Base-by-base conservation (phyloP, 768 basidiomycete genomes). In the Termitomyces sp. region DNA sequence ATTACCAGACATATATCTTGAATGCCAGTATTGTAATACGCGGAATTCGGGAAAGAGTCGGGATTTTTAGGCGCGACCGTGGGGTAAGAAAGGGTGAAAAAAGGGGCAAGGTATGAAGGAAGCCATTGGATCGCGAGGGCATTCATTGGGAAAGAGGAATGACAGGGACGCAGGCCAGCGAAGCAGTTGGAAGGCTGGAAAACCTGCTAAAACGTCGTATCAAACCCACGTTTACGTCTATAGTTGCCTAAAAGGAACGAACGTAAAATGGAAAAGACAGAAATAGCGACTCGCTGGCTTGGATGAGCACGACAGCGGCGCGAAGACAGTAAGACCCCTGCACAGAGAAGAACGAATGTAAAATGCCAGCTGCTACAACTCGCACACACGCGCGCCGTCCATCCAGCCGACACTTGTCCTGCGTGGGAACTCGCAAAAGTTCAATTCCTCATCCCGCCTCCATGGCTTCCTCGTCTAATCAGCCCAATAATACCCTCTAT, bases 401-500 rank as follows among this genome's bases (percentile, higher is more conserved):
- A 56, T 13, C 22, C 38, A 22, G 33, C n/a, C n/a, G 18, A 11
- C 15, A 41, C 51, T 36, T 46, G 36, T 52, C n/a, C n/a, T n/a
- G n/a, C 62, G 61, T 64, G 64, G 60, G 64, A 63, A 60, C 47
- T 15, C 43, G 12, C 49, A 56, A 57, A 59, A 63, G 57, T 57
- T 55, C 50, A 51, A 40, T 32, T 38, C 49, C 43, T 42, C 47
- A 5, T 61, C 57, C 42, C 51, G 39, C 59, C 48, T 58, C 40
- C 45, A 53, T 78, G 76, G 70, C 78, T 59, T 76, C 78, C 63
- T 75, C 76, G 43, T 79, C 81, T 47, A 79, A 76, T 58, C 86
- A 89, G 67, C 95, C 95, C 20, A 92, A 89, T 67, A 79, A 84
- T 40, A 92, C 95, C 54, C 82, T 98, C 63, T 97, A 95, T 73